Base-by-base conservation (phyloP, 768 basidiomycete species). In the Harrya chromipes region DNA sequence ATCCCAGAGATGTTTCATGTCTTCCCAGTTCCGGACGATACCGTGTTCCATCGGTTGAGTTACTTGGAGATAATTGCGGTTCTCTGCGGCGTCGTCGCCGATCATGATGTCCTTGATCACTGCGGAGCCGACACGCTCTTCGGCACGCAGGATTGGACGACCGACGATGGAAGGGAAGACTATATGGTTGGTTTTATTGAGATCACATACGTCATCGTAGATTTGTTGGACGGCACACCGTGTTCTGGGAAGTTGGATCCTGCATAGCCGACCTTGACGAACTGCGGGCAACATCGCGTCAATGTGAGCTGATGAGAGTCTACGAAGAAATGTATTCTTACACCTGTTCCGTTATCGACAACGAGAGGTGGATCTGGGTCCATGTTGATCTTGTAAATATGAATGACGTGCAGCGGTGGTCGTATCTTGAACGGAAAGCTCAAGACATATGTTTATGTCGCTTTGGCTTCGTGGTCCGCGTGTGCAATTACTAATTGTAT, bases 31-130 rank as follows among this genome's bases (percentile, higher is more conserved):
- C 60, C 88, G 86, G 40, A 99, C 86, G 72, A 99, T 97, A 36
- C 97, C 97, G 68, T 99, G 97, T 67, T 99, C 97, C 90, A 99
- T 93, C 2, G 97, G 97, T 63, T 98, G 97, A 0, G 94, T 91
- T 31, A 99, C 80, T 72, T 98, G 94, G 35, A 99, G 84, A 73
- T 89, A 97, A 66, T 90, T 94, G 41, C 97, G 87, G 70, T 92
- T 87, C 70, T 85, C 81, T 13, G 90, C 90, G 21, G 97, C 97
- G 67, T 97, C 91, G 76, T 98, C 95, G 54, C 97, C 97, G 68
- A 97, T 75, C 93, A 98, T 97, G 74, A 97, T 88, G 69, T 99
- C 95, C 65, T 90, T 91, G 79, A 98, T 97, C 57, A 85, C 71
- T 11, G 87, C 77, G 37, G 83, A 77, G 34, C 91, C 88, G 27